Conservation (phyloP, 208 protist genomes). For the Crithidia bombi region DNA sequence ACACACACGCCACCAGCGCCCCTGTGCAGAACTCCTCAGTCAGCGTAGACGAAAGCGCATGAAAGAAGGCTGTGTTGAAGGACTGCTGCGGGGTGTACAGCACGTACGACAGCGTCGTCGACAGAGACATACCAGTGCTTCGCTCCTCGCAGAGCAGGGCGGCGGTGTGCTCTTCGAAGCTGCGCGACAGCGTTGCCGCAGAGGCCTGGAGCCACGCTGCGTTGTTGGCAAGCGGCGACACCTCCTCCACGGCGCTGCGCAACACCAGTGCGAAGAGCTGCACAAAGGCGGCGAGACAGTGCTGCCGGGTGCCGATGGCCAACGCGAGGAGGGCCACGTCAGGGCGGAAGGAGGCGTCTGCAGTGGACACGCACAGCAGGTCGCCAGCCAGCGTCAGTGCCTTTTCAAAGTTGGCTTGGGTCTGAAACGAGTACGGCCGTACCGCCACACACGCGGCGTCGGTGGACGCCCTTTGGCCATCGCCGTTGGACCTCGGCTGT, state of each 20-base stretch:
- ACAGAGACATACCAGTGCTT: conserved; percentile 6
- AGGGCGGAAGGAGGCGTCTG: conserved; percentile 36
- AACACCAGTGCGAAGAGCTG: conserved; percentile 59
- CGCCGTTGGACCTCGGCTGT: not conserved
- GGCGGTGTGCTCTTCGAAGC: not conserved
- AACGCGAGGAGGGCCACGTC: conserved; percentile 59
- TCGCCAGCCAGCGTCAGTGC: conserved; percentile 72
- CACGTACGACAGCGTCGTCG: conserved; percentile 27
- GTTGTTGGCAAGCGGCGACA: conserved; percentile 51
- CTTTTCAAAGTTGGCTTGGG: conserved; percentile 52
- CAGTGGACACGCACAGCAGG: conserved; percentile 56
- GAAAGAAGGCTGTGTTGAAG: conserved; percentile 20
- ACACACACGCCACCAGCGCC: conserved; percentile 39
- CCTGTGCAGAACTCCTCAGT: conserved; percentile 41
- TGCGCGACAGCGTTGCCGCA: conserved; percentile 14
- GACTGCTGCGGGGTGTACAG: conserved; percentile 13
- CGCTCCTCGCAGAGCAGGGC: not conserved
- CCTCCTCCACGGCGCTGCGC: conserved; percentile 21
- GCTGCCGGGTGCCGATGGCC: conserved; percentile 43
- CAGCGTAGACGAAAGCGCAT: conserved; percentile 12
- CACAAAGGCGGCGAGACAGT: conserved; percentile 53
- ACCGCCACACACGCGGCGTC: conserved; percentile 33
- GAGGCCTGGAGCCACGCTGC: conserved; percentile 44
- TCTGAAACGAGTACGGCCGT: conserved; percentile 36
- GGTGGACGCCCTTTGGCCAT: not conserved